These are phyloP conservation scores for Clavariopsis aquatica DNA, from an alignment of 495 filamentous ascomycete genomes.

Conservation along the genomic window DNA sequence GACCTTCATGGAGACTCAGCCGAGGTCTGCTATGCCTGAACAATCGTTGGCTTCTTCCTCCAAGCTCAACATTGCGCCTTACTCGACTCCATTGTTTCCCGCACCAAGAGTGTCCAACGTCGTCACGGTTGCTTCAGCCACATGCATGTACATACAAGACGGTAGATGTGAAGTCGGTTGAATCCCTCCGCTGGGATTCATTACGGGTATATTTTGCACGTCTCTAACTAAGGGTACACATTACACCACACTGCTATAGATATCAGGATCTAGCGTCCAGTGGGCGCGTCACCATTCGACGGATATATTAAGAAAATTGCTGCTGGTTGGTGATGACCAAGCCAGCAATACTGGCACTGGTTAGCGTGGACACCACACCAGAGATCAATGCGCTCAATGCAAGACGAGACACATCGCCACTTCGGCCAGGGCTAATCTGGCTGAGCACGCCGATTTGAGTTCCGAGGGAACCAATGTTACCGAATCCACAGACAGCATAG, in stretches of 20 bases:
- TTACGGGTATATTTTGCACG: constrained; percentile 18
- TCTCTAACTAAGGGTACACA: constrained; percentile 7
- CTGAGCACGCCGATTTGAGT: constrained; percentile 84
- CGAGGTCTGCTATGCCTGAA: too few species aligned
- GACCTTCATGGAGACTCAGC: not conserved
- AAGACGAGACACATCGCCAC: constrained; percentile 72
- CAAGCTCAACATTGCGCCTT: too few species aligned
- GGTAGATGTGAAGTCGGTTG: not conserved
- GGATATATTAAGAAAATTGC: constrained; percentile 1
- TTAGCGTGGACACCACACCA: constrained; percentile 77
- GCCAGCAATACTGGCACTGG: constrained; percentile 78
- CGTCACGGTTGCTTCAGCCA: too few species aligned
- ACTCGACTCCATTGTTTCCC: too few species aligned
- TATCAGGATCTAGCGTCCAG: not conserved
- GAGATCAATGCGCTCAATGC: constrained; percentile 76
- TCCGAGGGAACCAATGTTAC: constrained; percentile 78
- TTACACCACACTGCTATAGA: not conserved
- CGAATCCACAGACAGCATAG: constrained; percentile 65
- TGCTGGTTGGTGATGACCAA: constrained; percentile 63
- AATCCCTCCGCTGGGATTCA: not conserved
- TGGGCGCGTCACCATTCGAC: not conserved
- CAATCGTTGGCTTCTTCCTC: too few species aligned
- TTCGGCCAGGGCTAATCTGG: constrained; percentile 72
- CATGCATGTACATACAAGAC: not conserved
- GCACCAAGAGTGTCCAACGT: too few species aligned